phyloP scores from a whole-genome alignment of 352 stramenopile genomes.

The Phytophthora brassicae region DNA sequence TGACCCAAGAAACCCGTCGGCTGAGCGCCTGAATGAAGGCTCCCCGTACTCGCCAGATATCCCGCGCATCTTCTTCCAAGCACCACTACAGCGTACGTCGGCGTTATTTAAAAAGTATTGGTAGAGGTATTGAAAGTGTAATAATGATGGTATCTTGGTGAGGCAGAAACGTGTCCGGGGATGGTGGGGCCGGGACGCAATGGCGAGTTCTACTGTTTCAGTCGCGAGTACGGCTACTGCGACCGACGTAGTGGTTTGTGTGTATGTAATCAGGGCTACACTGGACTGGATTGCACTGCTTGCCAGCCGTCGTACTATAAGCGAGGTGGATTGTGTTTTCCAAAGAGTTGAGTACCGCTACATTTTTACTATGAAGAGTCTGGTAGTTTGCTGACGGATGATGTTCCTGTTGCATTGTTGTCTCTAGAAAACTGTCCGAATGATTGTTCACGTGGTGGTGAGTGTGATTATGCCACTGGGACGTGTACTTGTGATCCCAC shows the following conservation, averaged over 20 bases:
- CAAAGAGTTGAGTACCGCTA: conserved; percentile 59
- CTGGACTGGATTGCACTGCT: conserved; percentile 84
- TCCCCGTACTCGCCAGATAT: conserved; percentile 73
- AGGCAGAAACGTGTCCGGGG: conserved; percentile 65
- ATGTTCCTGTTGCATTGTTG: no score
- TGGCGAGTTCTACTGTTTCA: conserved; percentile 91
- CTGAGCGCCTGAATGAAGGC: conserved; percentile 87
- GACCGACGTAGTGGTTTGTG: conserved; percentile 92
- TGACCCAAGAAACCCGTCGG: conserved; percentile 61
- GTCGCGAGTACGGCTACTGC: conserved; percentile 93
- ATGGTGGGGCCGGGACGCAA: conserved; percentile 90
- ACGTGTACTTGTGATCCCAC: conserved; percentile 77
- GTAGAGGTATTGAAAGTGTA: neutral
- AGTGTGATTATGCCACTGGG: conserved; percentile 90
- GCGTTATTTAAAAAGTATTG: neutral
- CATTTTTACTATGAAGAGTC: neutral
- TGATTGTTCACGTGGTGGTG: conserved; percentile 86
- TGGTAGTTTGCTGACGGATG: neutral
- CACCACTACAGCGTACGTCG: conserved; percentile 39
- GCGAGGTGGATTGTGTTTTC: conserved; percentile 83
- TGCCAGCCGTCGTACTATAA: conserved; percentile 90
- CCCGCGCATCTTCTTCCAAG: conserved; percentile 54
- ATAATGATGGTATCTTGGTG: neutral
- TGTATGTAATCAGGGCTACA: conserved; percentile 94
- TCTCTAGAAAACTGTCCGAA: conserved; percentile 77